Percentiles rank a stretch among this genome's conserved stretches.
These are phyloP conservation scores for Hygrophorus pudorinus DNA, from an alignment of 768 basidiomycete genomes.

Conservation along the genomic window DNA sequence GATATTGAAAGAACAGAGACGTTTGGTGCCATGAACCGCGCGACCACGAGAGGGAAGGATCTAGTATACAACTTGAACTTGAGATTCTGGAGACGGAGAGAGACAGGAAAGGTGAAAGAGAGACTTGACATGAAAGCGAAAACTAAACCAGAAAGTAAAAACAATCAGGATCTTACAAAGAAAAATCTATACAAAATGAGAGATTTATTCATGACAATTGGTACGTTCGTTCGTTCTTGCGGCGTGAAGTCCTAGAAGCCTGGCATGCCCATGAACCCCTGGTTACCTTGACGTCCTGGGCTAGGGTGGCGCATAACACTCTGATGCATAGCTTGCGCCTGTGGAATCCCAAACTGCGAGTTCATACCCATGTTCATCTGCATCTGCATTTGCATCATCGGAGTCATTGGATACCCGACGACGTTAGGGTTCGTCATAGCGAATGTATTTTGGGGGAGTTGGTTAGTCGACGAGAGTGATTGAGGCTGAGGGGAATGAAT, in stretches of 20 bases:
- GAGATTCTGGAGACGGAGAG: too few species aligned
- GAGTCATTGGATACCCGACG: slow-evolving; percentile 48
- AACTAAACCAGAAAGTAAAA: slow-evolving; percentile 3
- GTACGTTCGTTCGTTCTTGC: neutral
- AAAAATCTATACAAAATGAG: slow-evolving; percentile 13
- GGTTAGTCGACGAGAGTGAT: slow-evolving; percentile 26
- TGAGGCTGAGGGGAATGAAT: slow-evolving; percentile 33
- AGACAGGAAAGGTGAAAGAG: neutral
- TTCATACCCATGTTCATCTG: slow-evolving; percentile 38
- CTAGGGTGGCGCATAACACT: slow-evolving; percentile 80
- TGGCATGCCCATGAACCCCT: slow-evolving; percentile 35
- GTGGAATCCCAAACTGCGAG: slow-evolving; percentile 41
- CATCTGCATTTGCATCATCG: slow-evolving; percentile 57
- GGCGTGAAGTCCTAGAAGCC: slow-evolving; percentile 14
- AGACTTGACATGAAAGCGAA: slow-evolving; percentile 5
- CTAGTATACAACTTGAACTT: too few species aligned
- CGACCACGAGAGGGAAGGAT: neutral
- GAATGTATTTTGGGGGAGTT: slow-evolving; percentile 38
- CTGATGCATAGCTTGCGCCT: slow-evolving; percentile 72
- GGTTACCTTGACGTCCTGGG: slow-evolving; percentile 42
- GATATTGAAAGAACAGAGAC: slow-evolving; percentile 6
- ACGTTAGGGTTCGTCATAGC: slow-evolving; percentile 40
- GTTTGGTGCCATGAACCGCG: neutral
- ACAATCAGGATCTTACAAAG: slow-evolving; percentile 8
- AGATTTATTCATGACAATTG: slow-evolving; percentile 8